Evolutionary conservation across 2,329 filamentous ascomycete species (phyloP).

Genomic region (Claviceps spartinae): DNA sequence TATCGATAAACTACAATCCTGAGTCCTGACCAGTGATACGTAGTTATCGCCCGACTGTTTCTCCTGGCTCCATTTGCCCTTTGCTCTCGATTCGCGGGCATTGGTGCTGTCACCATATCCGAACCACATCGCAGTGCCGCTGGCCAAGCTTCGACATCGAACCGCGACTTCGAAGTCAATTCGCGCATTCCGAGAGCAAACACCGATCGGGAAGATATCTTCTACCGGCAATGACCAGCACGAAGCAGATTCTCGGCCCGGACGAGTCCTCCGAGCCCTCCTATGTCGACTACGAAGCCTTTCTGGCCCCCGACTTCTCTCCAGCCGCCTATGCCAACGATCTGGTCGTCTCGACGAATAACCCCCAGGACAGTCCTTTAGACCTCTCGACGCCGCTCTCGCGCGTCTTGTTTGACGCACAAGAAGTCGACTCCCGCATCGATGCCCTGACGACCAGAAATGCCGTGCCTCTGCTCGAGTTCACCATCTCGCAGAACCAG

Average conservation of each 20-base stretch:
- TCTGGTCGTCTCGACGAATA: constrained; percentile 82
- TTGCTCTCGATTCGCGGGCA: no score
- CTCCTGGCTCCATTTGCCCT: no score
- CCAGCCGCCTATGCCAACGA: constrained; percentile 74
- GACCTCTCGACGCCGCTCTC: constrained; percentile 92
- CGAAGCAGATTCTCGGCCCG: not conserved
- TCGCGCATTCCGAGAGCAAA: not conserved
- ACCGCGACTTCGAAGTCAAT: not conserved
- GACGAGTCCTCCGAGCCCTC: constrained; percentile 46
- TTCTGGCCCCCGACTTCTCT: constrained; percentile 72
- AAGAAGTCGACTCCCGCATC: constrained; percentile 94
- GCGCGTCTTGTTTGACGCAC: constrained; percentile 86
- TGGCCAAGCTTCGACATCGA: not conserved
- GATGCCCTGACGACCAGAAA: constrained; percentile 76
- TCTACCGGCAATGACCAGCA: not conserved
- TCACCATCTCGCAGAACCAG: constrained; percentile 62
- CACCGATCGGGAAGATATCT: not conserved
- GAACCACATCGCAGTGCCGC: not conserved
- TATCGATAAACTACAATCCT: no score
- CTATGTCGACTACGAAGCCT: constrained; percentile 93
- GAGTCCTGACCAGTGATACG: no score
- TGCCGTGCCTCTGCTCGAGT: constrained; percentile 64
- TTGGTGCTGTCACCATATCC: not conserved
- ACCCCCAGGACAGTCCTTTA: constrained; percentile 74
- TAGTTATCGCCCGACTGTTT: no score